Base-by-base conservation (phyloP, 768 basidiomycete species). In the Boletus sensibilis region DNA sequence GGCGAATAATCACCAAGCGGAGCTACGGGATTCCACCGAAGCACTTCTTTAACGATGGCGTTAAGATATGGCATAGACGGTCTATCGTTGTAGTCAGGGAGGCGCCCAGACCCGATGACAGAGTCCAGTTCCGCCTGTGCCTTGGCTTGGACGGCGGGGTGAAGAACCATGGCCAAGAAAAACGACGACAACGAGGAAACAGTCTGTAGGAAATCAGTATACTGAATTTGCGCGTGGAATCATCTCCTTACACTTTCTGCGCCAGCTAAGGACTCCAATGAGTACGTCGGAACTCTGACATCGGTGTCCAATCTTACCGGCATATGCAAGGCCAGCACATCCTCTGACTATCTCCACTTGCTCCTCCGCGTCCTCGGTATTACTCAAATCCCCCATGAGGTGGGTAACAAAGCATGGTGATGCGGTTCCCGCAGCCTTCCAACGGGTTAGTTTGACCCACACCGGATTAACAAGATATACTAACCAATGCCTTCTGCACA, bases 321-420 rank as follows among this genome's bases (percentile, higher is more conserved):
- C 75, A 43, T 83, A 84, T 14, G 82, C 69, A 5, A 80, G 78
- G 0, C 76, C 79, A 33, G 77, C 76, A 40, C 74, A 76, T 38
- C 76, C 75, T 56, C 66, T 78, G 46, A 78, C 68, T 5, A 72
- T 61, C 45, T 77, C 74, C 46, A 73, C 67, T 23, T 64, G 49
- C 31, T 69, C 60, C 10, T 50, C 29, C n/a, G 38, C 34, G 10
- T 65, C 55, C n/a, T 50, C 53, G 2, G 50, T 38, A n/a, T 27
- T 27, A 37, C 43, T 20, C 38, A 70, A 51, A 31, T 71, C 63
- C 25, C 53, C 46, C 46, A 72, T 54, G 48, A 72, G 62, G 50
- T 65, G 54, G 12, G 64, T 68, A 34, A 71, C 71, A 27, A 72
- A 71, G 53, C 71, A 71, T 9, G 67, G 71, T 1, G 71, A 69